Percentiles rank a stretch among this genome's conserved stretches.
These are phyloP conservation scores for Tricharina praecox DNA, from an alignment of 495 filamentous ascomycete species.

Conservation along the genomic window DNA sequence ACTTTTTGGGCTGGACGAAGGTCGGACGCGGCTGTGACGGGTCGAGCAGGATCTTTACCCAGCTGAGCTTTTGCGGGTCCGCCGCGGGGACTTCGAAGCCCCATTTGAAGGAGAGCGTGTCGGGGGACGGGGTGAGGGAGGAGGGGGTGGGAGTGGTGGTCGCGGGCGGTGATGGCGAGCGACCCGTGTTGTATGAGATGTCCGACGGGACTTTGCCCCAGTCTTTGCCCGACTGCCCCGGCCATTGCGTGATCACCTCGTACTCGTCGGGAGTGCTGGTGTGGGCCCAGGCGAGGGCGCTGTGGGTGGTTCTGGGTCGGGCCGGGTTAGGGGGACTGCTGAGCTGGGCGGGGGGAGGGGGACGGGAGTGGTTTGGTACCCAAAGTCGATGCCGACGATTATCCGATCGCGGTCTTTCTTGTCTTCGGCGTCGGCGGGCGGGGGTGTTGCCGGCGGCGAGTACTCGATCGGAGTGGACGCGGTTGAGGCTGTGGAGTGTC, in stretches of 20 bases:
- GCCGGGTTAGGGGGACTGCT: no score
- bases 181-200: slow-evolving; percentile 34
- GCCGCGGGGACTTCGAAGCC: slow-evolving; percentile 64
- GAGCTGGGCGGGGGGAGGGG: neutral
- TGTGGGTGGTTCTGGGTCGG: slow-evolving; percentile 24
- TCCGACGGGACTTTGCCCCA: slow-evolving; percentile 54
- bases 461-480: no score
- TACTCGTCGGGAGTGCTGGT: slow-evolving; percentile 59
- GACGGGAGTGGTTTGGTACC: slow-evolving; percentile 6
- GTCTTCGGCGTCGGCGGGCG: neutral
- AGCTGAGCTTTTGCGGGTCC: slow-evolving; percentile 48
- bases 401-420: slow-evolving; percentile 10
- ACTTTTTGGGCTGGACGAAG: slow-evolving; percentile 59
- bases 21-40: slow-evolving; percentile 58
- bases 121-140: neutral
- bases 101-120: slow-evolving; percentile 26
- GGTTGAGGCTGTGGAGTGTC: no score
- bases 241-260: slow-evolving; percentile 70
- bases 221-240: slow-evolving; percentile 55
- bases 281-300: slow-evolving; percentile 30
- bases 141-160: neutral
- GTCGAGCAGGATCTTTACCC: slow-evolving; percentile 67
- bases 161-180: slow-evolving; percentile 4
- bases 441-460: neutral
- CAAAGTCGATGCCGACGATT: slow-evolving; percentile 27